Evolutionary conservation across 2,329 filamentous ascomycete genomes (phyloP).

Genomic region (Pyrenochaeta sp.): DNA sequence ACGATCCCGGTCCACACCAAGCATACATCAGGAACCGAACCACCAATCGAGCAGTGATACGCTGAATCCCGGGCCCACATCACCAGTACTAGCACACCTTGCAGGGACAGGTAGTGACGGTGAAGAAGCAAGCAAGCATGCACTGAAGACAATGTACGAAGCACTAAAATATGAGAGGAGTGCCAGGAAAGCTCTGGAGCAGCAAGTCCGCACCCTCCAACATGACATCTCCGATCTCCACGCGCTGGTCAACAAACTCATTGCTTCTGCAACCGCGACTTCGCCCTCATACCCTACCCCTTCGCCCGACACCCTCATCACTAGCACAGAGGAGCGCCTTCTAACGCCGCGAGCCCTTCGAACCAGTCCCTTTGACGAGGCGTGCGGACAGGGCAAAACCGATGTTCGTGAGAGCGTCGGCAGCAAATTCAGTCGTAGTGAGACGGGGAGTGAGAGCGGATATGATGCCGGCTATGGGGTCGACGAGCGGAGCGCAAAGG

Average conservation of each 20-base stretch:
- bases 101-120: slow-evolving; percentile 8
- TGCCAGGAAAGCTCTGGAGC: slow-evolving; percentile 45
- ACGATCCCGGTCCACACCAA: slow-evolving; percentile 22
- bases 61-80: slow-evolving; percentile 15
- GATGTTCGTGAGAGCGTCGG: slow-evolving; percentile 6
- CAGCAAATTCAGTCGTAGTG: slow-evolving; percentile 6
- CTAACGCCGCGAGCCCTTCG: slow-evolving; percentile 34
- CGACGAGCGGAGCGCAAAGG: slow-evolving; percentile 11
- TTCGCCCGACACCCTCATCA: slow-evolving; percentile 39
- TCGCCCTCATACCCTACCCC: slow-evolving; percentile 44
- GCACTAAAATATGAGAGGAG: slow-evolving; percentile 41
- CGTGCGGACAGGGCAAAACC: slow-evolving; percentile 1
- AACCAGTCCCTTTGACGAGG: neutral
- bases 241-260: slow-evolving; percentile 39
- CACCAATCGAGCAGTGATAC: slow-evolving; percentile 26
- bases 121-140: slow-evolving; percentile 7
- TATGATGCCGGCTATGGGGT: slow-evolving; percentile 18
- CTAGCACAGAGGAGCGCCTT: slow-evolving; percentile 33
- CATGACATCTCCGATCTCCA: slow-evolving; percentile 43
- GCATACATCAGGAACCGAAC: slow-evolving; percentile 24
- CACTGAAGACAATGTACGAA: slow-evolving; percentile 33
- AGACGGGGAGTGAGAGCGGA: slow-evolving; percentile 17
- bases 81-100: slow-evolving; percentile 16
- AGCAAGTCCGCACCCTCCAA: slow-evolving; percentile 42
- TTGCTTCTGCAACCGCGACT: slow-evolving; percentile 22